phyloP scores from a whole-genome alignment of 2,329 filamentous ascomycete species.

The Phyllosticta capitalensis region DNA sequence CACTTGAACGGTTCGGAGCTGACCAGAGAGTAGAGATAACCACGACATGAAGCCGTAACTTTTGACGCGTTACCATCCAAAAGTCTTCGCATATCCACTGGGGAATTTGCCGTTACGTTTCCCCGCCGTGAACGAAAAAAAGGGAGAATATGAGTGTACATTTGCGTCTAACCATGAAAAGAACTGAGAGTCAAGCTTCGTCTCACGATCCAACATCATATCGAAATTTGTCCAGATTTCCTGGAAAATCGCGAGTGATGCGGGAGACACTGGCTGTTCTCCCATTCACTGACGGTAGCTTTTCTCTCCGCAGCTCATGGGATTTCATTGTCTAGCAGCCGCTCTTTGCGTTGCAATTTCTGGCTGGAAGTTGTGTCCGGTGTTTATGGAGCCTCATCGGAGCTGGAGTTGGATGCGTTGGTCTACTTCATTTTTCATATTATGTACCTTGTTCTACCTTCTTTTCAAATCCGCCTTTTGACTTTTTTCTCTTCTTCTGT shows the following conservation, averaged over 20 bases:
- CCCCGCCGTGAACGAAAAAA: neutral
- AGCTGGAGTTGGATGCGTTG: slow-evolving; percentile 9
- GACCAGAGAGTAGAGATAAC: neutral
- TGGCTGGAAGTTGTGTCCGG: slow-evolving; percentile 3
- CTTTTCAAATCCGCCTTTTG: neutral
- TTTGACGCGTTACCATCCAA: neutral
- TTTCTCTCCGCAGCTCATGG: neutral
- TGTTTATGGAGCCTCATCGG: slow-evolving; percentile 4
- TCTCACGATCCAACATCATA: neutral
- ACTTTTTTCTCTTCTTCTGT: neutral
- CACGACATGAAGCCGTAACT: neutral
- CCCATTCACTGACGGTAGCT: neutral
- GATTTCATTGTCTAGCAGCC: slow-evolving; percentile 1
- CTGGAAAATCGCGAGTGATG: neutral
- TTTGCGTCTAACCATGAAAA: neutral
- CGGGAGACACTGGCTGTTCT: slow-evolving; percentile 9
- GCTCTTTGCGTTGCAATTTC: slow-evolving; percentile 5
- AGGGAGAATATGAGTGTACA: neutral
- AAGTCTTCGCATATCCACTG: neutral
- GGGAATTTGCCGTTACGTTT: neutral
- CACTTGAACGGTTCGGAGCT: neutral
- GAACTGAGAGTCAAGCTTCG: neutral
- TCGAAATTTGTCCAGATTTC: neutral
- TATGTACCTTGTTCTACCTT: neutral
- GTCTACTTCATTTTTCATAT: neutral